These are phyloP conservation scores for Chytridium lagenaria DNA, from an alignment of 371 early-diverging fungal species.

Conservation along the genomic window DNA sequence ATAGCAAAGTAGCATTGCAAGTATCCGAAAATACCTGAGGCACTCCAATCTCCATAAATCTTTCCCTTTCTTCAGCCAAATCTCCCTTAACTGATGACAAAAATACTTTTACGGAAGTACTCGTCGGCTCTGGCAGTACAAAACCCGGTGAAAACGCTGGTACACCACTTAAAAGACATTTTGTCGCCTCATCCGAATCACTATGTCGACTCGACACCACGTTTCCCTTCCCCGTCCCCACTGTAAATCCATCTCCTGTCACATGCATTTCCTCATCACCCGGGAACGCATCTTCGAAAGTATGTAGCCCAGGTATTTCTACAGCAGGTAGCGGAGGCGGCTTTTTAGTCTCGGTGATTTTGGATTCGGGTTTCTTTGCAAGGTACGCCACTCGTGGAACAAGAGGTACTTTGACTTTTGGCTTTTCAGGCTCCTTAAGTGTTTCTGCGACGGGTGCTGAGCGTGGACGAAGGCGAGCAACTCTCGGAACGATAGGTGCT, in stretches of 20 bases:
- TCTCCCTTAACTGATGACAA: conserved; percentile 4
- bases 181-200: conserved; percentile 4
- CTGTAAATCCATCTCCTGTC: neutral
- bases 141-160: conserved; percentile 9
- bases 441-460: neutral
- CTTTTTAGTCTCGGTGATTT: neutral
- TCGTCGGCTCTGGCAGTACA: conserved; percentile 16
- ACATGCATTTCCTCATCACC: conserved; percentile 35
- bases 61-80: conserved; percentile 2
- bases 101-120: conserved; percentile 16
- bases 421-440: conserved; percentile 3
- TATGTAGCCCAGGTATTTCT: neutral
- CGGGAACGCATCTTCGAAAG: conserved; percentile 26
- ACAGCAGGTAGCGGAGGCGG: neutral
- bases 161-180: neutral
- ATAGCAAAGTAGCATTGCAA: neutral
- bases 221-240: neutral
- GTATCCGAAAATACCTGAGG: neutral
- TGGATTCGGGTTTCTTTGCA: conserved; percentile 10
- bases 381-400: conserved; percentile 31
- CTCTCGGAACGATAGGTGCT: neutral
- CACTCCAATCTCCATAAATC: neutral
- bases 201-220: neutral
- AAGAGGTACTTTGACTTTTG: conserved; percentile 14
- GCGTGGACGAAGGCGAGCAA: neutral